phyloP scores from a whole-genome alignment of 805 yeast species.

The Metschnikowia proteae region DNA sequence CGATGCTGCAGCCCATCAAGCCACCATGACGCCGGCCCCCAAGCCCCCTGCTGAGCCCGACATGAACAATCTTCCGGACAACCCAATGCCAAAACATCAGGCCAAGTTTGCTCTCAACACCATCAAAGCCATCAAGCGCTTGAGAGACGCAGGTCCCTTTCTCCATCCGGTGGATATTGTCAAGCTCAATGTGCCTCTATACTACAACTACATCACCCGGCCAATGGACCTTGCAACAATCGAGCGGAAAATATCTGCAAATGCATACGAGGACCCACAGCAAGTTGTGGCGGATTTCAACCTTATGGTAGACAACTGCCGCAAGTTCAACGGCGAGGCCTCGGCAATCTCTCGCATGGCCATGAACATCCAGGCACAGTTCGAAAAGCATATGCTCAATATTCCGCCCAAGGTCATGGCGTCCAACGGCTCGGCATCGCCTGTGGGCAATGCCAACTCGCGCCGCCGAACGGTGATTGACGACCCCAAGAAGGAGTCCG shows the following conservation, averaged over 20 bases:
- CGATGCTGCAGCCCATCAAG: neutral
- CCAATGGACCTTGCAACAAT: conserved; percentile 96
- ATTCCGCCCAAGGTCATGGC: conserved; percentile 64
- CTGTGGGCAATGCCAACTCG: conserved; percentile 15
- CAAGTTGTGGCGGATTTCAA: conserved; percentile 75
- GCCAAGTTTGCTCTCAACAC: conserved; percentile 72
- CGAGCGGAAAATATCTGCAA: conserved; percentile 67
- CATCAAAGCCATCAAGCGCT: conserved; percentile 79
- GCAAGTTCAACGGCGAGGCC: conserved; percentile 77
- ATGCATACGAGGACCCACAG: conserved; percentile 69
- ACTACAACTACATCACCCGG: conserved; percentile 72
- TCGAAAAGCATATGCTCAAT: conserved; percentile 87
- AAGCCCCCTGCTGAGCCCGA: conserved; percentile 73
- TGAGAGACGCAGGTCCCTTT: conserved; percentile 91
- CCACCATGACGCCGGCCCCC: conserved; percentile 56
- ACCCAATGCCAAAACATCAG: conserved; percentile 81
- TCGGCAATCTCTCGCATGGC: conserved; percentile 90
- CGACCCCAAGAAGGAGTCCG: conserved; percentile 59
- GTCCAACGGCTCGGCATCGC: conserved; percentile 10
- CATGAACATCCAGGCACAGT: conserved; percentile 81
- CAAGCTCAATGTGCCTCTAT: conserved; percentile 85
- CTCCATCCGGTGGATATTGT: conserved; percentile 85
- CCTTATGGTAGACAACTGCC: conserved; percentile 79
- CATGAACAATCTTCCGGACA: conserved; percentile 58
- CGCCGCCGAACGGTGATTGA: conserved; percentile 23